A percentile compares a stretch with the other conserved stretches of the same genome.
Conservation (phyloP, 2,329 filamentous ascomycete species). For the Cladophialophora exuberans region DNA sequence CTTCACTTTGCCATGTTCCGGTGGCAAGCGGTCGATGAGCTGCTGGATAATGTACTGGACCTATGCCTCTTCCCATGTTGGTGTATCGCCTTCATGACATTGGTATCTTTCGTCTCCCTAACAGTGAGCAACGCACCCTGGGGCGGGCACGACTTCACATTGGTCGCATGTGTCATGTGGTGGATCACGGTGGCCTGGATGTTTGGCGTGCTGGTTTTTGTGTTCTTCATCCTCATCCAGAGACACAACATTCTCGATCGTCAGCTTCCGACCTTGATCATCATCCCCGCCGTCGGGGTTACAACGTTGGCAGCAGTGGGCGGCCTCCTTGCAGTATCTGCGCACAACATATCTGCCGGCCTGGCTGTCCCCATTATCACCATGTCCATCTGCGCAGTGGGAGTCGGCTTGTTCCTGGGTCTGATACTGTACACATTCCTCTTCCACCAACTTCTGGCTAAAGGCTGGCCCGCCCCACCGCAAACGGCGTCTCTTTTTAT, state of each 20-base stretch:
- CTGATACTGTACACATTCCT: constrained; percentile 41
- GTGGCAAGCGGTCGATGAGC: constrained; percentile 36
- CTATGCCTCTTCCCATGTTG: constrained; percentile 45
- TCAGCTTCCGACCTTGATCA: constrained; percentile 41
- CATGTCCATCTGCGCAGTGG: constrained; percentile 45
- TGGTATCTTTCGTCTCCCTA: constrained; percentile 38
- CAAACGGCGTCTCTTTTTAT: constrained; percentile 41
- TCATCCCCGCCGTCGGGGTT: constrained; percentile 32
- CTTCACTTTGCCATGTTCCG: constrained; percentile 40
- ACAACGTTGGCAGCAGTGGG: constrained; percentile 27
- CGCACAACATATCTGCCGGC: constrained; percentile 33
- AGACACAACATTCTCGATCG: constrained; percentile 44
- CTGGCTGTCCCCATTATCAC: constrained; percentile 44
- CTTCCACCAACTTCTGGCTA: constrained; percentile 25
- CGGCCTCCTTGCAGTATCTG: constrained; percentile 17
- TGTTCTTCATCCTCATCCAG: constrained; percentile 38
- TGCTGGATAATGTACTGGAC: constrained; percentile 40
- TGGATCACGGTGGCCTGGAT: constrained; percentile 41
- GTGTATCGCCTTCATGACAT: constrained; percentile 39
- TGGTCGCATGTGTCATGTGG: constrained; percentile 45
- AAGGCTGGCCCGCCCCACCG: constrained; percentile 33
- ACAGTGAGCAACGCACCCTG: constrained; percentile 60
- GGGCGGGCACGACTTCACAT: constrained; percentile 35
- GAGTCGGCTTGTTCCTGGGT: constrained; percentile 39
- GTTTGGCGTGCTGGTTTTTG: constrained; percentile 36